Evolutionary conservation across 257 asterid species (phyloP).

Genomic region (Gentiana macrophylla): DNA sequence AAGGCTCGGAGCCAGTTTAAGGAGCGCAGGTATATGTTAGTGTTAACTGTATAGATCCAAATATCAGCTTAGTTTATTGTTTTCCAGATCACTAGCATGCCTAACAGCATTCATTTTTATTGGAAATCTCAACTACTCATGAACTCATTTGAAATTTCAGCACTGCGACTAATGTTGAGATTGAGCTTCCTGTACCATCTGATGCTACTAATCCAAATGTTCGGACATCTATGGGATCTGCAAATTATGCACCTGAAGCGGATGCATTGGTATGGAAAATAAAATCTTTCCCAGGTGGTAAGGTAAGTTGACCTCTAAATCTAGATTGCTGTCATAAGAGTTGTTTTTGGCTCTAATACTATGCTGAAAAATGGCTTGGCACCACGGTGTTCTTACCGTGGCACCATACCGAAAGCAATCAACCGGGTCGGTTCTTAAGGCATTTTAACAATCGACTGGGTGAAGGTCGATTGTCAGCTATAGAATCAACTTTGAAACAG

Average conservation of each 20-base stretch:
- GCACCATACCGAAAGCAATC: too few relatives aligned
- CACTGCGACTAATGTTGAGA: constrained; percentile 95
- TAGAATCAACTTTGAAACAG: too few relatives aligned
- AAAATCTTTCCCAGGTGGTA: constrained; percentile 99
- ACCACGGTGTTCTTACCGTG: too few relatives aligned
- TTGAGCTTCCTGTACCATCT: constrained; percentile 93
- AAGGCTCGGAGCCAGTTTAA: constrained; percentile 96
- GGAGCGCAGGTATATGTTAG: constrained; percentile 75
- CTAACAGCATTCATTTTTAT: background rate
- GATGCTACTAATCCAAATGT: constrained; percentile 96
- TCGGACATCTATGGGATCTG: constrained; percentile 98
- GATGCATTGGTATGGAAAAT: constrained; percentile 95
- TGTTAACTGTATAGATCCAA: background rate
- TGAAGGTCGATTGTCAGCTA: too few relatives aligned
- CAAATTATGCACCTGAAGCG: constrained; percentile 86
- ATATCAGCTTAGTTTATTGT: background rate
- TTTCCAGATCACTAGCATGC: too few relatives aligned
- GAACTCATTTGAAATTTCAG: constrained; percentile 42
- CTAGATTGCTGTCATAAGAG: background rate
- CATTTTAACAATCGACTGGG: too few relatives aligned
- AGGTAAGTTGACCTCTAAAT: constrained; percentile 34
- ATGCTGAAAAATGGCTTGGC: too few relatives aligned
- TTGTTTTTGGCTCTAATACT: background rate
- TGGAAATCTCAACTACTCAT: constrained; percentile 8
- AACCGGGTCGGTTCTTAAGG: too few relatives aligned